Evolutionary conservation across 805 yeast genomes (phyloP), one percentile per base, ranked within the genome.

Genomic region (Candida tallmaniae): DNA sequence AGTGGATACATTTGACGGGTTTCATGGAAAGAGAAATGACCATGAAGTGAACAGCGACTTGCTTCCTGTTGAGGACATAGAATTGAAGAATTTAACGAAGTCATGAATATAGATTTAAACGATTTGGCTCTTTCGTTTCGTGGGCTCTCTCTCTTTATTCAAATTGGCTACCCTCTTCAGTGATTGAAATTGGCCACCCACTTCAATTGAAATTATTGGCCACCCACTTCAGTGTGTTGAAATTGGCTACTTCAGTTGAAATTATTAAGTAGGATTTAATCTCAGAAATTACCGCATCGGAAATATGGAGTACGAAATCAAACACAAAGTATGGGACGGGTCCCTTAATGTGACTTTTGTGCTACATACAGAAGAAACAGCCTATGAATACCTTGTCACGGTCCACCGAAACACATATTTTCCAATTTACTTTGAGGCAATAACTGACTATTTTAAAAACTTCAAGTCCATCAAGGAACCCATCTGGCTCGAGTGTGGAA

Each of bases 401-500:
- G 25, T 35, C 3, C 14, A 29, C n/a, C 62, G 88, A 40, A 73
- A 76, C 44, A 55, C 74, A 13, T 83, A 79, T 45, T 54, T 80
- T 19, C 76, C 79, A 3, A 32, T 66, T 2, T 57, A 64, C 32
- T 58, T 68, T 32, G 54, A 58, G 0, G 42, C 43, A 6, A 53
- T 79, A 0, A 45, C 67, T 3, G 38, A 39, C 0, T 73, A 58
- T 47, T 71, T 77, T 37, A 45, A 53, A 22, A 50, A 60, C 2
- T 54, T 51, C 24, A 33, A 22, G 13, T 29, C 21, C 38, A 25
- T 53, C 35, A 26, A 38, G 44, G 36, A 41, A 29, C 55, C 60
- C 1, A 34, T 62, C 59, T 87, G 95, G 95, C 64, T 86, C 23
- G 86, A 77, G 42, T 80, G 79, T 21, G 70, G 60, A 4, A 76